A percentile compares a stretch with the other conserved stretches of the same genome.
Evolutionary conservation across 768 basidiomycete species (phyloP).

Genomic region (Guyanaporus albipodus): DNA sequence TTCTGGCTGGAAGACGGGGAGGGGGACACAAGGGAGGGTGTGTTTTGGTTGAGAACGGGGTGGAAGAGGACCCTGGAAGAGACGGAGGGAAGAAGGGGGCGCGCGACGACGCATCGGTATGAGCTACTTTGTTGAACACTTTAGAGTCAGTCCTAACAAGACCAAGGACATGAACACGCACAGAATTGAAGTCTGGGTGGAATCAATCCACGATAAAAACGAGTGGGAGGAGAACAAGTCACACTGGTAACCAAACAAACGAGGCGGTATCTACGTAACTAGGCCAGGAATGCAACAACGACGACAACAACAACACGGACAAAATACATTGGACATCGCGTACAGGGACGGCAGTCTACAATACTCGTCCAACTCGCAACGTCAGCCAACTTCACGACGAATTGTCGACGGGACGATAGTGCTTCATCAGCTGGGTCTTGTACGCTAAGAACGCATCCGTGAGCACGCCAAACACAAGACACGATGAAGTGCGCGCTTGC

Average conservation of each 20-base stretch:
- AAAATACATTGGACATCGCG: constrained; percentile 11
- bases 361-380: too few species aligned
- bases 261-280: too few species aligned
- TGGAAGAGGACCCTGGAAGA: constrained; percentile 59
- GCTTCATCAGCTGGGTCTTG: constrained; percentile 65
- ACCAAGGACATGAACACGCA: not conserved
- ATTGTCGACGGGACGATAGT: constrained; percentile 57
- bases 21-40: constrained; percentile 62
- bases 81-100: constrained; percentile 62
- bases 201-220: constrained; percentile 1
- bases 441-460: constrained; percentile 45
- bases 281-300: too few species aligned
- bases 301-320: too few species aligned
- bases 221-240: too few species aligned
- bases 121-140: too few species aligned
- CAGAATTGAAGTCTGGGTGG: too few species aligned
- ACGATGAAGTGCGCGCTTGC: constrained; percentile 33
- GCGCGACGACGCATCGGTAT: constrained; percentile 73
- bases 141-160: too few species aligned
- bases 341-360: not conserved
- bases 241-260: not conserved
- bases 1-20: constrained; percentile 44
- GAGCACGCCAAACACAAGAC: not conserved
- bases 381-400: constrained; percentile 24
- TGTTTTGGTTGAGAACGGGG: constrained; percentile 60